Evolutionary conservation across 495 filamentous ascomycete genomes (phyloP).

Genomic region (Penicillium taxi): DNA sequence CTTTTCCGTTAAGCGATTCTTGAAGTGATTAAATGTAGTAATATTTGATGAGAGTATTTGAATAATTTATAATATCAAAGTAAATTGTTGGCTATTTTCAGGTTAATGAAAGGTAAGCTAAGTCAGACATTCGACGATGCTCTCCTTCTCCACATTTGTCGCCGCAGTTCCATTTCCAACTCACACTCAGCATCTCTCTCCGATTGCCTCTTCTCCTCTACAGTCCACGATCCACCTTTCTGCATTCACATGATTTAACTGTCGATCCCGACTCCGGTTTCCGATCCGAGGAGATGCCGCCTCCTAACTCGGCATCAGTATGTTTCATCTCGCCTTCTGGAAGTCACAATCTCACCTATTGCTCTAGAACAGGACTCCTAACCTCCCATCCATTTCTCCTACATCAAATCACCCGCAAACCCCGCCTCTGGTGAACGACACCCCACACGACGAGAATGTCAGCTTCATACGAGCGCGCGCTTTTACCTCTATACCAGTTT

Average conservation of each 20-base stretch:
- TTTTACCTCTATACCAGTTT: slow-evolving; percentile 28
- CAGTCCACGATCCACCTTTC: background rate
- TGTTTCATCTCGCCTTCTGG: slow-evolving; percentile 1
- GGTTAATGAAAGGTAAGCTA: too few relatives aligned
- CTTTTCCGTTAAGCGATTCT: too few relatives aligned
- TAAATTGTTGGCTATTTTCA: too few relatives aligned
- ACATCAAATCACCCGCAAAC: slow-evolving; percentile 32
- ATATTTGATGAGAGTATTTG: too few relatives aligned
- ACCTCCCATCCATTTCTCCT: slow-evolving; percentile 18
- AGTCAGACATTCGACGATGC: too few relatives aligned
- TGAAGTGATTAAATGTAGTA: too few relatives aligned
- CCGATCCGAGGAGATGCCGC: slow-evolving; percentile 21
- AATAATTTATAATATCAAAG: too few relatives aligned
- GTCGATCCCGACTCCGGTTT: slow-evolving; percentile 17
- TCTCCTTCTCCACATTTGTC: too few relatives aligned
- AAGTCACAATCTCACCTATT: slow-evolving; percentile 1
- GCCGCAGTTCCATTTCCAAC: too few relatives aligned
- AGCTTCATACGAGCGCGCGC: slow-evolving; percentile 46
- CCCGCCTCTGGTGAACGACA: slow-evolving; percentile 43
- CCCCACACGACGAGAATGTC: slow-evolving; percentile 52
- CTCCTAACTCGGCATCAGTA: slow-evolving; percentile 25
- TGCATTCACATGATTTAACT: too few relatives aligned
- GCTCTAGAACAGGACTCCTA: slow-evolving; percentile 27
- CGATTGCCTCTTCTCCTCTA: too few relatives aligned
- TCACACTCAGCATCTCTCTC: too few relatives aligned